Conservation (phyloP, 106 monocot species). For the Platanthera guangdongensis region DNA sequence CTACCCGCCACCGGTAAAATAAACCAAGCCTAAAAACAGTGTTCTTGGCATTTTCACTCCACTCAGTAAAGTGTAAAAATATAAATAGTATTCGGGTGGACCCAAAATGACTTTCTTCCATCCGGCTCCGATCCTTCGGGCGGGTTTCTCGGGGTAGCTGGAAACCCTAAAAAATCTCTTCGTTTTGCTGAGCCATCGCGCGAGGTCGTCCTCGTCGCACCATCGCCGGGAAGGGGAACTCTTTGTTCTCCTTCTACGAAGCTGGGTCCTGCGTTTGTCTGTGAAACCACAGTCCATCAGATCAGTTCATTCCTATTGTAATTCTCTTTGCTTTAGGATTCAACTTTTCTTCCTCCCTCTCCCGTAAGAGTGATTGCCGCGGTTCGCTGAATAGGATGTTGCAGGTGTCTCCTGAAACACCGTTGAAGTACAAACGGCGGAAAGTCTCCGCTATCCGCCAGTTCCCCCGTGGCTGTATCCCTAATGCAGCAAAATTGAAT, state of each 20-base stretch:
- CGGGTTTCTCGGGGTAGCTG: too few relatives aligned
- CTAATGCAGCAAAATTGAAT: not conserved
- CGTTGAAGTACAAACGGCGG: not conserved
- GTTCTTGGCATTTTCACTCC: too few relatives aligned
- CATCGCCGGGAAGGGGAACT: not conserved
- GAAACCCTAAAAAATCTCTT: not conserved
- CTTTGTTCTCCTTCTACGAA: not conserved
- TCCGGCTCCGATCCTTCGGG: too few relatives aligned
- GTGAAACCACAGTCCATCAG: not conserved
- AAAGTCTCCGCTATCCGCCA: slow-evolving; percentile 7
- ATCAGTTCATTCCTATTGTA: not conserved
- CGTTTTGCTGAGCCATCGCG: not conserved
- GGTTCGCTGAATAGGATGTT: not conserved
- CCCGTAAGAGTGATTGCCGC: not conserved
- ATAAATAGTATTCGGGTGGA: too few relatives aligned
- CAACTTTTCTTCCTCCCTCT: not conserved
- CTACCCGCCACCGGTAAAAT: too few relatives aligned
- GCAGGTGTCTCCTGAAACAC: not conserved
- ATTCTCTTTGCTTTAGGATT: not conserved
- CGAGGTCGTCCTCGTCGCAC: not conserved
- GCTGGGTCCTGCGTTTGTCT: not conserved
- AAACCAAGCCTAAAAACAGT: too few relatives aligned
- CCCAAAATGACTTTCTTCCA: too few relatives aligned
- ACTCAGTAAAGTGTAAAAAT: too few relatives aligned
- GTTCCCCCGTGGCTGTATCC: slow-evolving; percentile 2